Evolutionary conservation across 768 basidiomycete species (phyloP), one percentile per base, ranked within the genome.

Genomic region (Leccinum obscurum): DNA sequence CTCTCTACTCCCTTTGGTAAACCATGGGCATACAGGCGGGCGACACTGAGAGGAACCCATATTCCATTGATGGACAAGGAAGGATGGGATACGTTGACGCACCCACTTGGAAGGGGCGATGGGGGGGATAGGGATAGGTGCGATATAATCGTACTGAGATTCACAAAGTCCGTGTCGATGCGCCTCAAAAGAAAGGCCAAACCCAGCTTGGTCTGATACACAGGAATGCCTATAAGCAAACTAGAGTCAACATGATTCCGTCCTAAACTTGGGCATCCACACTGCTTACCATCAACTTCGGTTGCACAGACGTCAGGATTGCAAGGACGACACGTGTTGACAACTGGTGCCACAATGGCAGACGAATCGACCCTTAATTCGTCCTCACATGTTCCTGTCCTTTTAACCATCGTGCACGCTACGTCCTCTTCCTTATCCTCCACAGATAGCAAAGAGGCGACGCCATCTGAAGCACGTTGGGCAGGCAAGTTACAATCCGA

Each of bases 141-240:
- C 68, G 51, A 77, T 76, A 52, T 81, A 76, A 70, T 78, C 32
- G 66, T 65, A 48, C 86, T 81, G 51, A 90, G 78, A 70, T 91
- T 88, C 66, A 91, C 88, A 64, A 88, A 91, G 67, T 89, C 88
- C 35, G 88, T 88, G 74, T 91, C 89, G 57, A 90, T 85, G 63
- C 90, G 85, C 65, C 90, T 85, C 63, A 90, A 74, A 52, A 91
- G 77, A 34, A 80, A 75, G 54, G 78, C 77, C 8, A 80, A 72
- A 44, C 83, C 85, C 10, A 90, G 78, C 55, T 75, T 78, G 72
- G 85, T 88, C 69, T 88, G 87, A 72, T 90, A 91, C 54, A 91
- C 88, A 41, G 87, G 83, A 57, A 91, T 86, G 64, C 85, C 89
- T 91, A 67, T 6, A 17, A 60, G 54, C 9, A 49, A n/a, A 58